Evolutionary conservation across 2,329 filamentous ascomycete genomes (phyloP).

Genomic region (Aspergillus sp.): DNA sequence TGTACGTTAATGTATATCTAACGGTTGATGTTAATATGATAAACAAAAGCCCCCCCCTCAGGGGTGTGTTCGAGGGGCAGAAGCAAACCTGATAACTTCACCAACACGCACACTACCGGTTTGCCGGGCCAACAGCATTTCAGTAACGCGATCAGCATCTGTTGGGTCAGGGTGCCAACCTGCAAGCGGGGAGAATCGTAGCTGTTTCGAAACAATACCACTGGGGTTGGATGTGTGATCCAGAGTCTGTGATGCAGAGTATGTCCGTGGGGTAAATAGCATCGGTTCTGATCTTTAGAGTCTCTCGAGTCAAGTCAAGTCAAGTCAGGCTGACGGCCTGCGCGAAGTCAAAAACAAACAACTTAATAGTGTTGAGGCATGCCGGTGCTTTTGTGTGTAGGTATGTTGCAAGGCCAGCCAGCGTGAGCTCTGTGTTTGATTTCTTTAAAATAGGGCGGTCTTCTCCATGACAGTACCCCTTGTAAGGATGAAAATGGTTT

Average conservation of each 20-base stretch:
- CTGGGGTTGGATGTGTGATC: conserved; percentile 26
- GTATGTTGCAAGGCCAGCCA: no score
- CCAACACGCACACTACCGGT: conserved; percentile 89
- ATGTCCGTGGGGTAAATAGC: conserved; percentile 45
- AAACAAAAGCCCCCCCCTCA: no score
- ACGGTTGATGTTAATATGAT: conserved; percentile 1
- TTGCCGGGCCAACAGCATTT: conserved; percentile 90
- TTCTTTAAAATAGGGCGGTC: no score
- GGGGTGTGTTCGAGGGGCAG: background rate
- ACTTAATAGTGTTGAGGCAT: no score
- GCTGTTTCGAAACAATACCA: conserved; percentile 20
- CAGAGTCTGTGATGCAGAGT: conserved; percentile 41
- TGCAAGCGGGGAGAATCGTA: conserved; percentile 32
- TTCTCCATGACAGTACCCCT: no score
- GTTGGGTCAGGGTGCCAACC: conserved; percentile 33
- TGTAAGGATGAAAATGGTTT: no score
- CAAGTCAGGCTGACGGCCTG: no score
- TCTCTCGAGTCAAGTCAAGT: background rate
- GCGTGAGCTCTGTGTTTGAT: no score
- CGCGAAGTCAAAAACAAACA: background rate
- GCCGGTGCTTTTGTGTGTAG: no score
- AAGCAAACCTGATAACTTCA: conserved; percentile 77
- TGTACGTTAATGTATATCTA: conserved; percentile 84
- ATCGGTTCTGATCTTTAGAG: conserved; percentile 29
- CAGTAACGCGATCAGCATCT: conserved; percentile 22